These are phyloP conservation scores for Carnegiea gigantea DNA, from an alignment of 179 eudicot genomes.

Conservation along the genomic window DNA sequence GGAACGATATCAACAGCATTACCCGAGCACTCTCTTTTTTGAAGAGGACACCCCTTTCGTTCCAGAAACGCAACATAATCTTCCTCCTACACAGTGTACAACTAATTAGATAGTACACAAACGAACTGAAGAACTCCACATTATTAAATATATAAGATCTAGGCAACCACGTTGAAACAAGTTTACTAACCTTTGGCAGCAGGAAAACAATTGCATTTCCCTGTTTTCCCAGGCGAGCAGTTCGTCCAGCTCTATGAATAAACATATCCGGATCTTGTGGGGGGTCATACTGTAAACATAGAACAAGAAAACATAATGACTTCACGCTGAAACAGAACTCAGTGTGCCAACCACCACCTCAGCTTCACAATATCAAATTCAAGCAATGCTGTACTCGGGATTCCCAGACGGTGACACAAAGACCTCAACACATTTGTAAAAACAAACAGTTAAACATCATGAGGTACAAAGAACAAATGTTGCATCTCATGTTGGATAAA, in stretches of 20 bases:
- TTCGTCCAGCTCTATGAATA: slow-evolving; percentile 91
- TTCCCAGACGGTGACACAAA: neutral
- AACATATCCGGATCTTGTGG: slow-evolving; percentile 94
- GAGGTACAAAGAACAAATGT: neutral
- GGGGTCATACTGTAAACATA: slow-evolving; percentile 78
- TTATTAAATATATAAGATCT: neutral
- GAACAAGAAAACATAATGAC: neutral
- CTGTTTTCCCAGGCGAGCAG: slow-evolving; percentile 88
- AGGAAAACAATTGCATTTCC: slow-evolving; percentile 78
- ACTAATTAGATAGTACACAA: slow-evolving; percentile 6
- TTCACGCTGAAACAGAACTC: neutral
- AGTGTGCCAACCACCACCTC: too few species aligned
- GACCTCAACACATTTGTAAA: neutral
- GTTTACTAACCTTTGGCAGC: slow-evolving; percentile 64
- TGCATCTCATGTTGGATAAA: neutral
- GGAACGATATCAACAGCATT: slow-evolving; percentile 63
- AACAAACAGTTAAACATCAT: neutral
- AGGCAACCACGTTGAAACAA: neutral
- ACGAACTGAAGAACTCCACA: neutral
- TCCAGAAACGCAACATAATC: slow-evolving; percentile 74
- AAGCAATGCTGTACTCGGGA: neutral
- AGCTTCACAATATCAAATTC: neutral
- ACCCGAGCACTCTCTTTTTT: slow-evolving; percentile 55
- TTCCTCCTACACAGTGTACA: slow-evolving; percentile 59
- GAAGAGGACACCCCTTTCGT: slow-evolving; percentile 60